Evolutionary conservation across 2,329 filamentous ascomycete species (phyloP).

Genomic region (Cladosporium oxysporum): DNA sequence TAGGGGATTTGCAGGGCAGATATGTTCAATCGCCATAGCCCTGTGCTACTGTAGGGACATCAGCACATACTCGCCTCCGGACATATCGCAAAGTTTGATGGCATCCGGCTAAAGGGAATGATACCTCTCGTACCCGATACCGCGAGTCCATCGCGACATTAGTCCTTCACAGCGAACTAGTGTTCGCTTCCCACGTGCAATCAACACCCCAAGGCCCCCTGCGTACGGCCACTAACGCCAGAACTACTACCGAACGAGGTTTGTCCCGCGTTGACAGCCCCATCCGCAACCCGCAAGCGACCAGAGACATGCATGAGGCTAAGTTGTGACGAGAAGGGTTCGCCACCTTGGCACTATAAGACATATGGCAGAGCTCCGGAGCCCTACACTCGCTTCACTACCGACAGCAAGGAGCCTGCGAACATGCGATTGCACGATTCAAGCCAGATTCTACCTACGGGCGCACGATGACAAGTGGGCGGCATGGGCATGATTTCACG

Average conservation of each 20-base stretch:
- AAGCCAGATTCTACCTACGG: neutral
- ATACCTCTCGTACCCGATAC: neutral
- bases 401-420: neutral
- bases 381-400: slow-evolving; percentile 4
- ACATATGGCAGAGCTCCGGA: slow-evolving; percentile 5
- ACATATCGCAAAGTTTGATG: neutral
- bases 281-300: slow-evolving; percentile 6
- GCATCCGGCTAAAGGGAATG: neutral
- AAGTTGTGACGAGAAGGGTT: slow-evolving; percentile 4
- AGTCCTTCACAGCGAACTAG: neutral
- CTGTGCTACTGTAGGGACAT: neutral
- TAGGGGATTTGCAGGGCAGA: neutral
- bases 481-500: neutral
- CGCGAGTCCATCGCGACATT: neutral
- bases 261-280: neutral
- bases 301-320: slow-evolving; percentile 10
- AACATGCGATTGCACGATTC: neutral
- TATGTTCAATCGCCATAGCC: neutral
- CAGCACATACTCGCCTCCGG: neutral
- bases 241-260: neutral
- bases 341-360: neutral
- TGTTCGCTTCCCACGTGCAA: slow-evolving; percentile 1
- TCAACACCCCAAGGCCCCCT: neutral
- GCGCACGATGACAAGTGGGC: neutral
- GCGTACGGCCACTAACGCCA: neutral